A percentile compares a stretch with the other conserved stretches of the same genome.
These are phyloP conservation scores for Cyathus striatus DNA, from an alignment of 768 basidiomycete species.

Conservation along the genomic window DNA sequence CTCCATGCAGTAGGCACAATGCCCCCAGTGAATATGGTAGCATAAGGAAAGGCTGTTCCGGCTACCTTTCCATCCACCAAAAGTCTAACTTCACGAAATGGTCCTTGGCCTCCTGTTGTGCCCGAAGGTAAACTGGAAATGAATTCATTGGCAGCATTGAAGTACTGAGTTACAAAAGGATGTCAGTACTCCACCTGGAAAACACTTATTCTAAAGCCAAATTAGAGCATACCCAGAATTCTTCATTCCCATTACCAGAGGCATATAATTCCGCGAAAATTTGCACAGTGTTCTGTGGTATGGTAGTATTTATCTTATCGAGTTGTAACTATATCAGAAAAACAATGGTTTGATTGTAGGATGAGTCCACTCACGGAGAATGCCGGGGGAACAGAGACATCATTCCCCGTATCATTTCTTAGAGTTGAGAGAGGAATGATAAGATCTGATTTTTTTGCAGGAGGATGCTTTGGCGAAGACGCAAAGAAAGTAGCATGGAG, in stretches of 20 bases:
- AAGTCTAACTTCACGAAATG: slow-evolving; percentile 45
- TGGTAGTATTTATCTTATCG: slow-evolving; percentile 64
- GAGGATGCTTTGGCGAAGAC: slow-evolving; percentile 50
- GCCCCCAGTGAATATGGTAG: slow-evolving; percentile 73
- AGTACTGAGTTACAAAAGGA: slow-evolving; percentile 41
- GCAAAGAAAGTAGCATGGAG: slow-evolving; percentile 70
- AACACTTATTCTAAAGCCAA: background rate
- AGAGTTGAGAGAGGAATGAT: slow-evolving; percentile 71
- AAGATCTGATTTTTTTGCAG: slow-evolving; percentile 53
- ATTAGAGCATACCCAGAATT: slow-evolving; percentile 61
- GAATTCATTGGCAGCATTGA: slow-evolving; percentile 60
- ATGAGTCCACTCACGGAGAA: slow-evolving; percentile 51
- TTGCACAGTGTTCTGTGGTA: slow-evolving; percentile 65
- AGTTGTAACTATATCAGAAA: too few species aligned
- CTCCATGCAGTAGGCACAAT: slow-evolving; percentile 68
- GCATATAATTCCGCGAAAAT: slow-evolving; percentile 70
- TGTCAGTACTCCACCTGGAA: background rate
- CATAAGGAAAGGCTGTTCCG: slow-evolving; percentile 44
- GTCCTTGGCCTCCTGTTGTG: slow-evolving; percentile 35
- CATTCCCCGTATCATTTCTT: slow-evolving; percentile 57
- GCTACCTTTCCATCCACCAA: slow-evolving; percentile 41
- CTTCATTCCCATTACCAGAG: slow-evolving; percentile 51
- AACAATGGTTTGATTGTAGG: too few species aligned
- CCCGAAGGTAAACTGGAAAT: slow-evolving; percentile 46
- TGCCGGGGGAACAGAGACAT: slow-evolving; percentile 70